Conservation (phyloP, 768 basidiomycete genomes). For the Clitopilus passeckerianus region DNA sequence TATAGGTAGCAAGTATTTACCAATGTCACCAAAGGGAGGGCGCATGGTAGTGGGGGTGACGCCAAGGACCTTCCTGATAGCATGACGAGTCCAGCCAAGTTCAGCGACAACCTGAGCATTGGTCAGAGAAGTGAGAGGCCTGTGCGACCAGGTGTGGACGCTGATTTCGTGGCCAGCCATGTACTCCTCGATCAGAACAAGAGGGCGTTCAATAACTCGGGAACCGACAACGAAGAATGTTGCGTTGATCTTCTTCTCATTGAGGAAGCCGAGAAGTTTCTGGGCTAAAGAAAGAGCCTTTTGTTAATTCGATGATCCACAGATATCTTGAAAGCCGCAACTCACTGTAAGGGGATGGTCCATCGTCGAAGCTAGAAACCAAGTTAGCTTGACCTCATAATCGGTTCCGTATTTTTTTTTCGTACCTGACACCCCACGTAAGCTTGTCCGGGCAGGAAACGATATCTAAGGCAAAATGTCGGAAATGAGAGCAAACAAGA, state of each 20-base stretch:
- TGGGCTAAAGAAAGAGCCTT: slow-evolving; percentile 21
- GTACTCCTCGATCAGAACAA: slow-evolving; percentile 74
- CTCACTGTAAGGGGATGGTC: slow-evolving; percentile 80
- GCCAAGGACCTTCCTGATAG: slow-evolving; percentile 71
- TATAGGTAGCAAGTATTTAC: slow-evolving; percentile 19
- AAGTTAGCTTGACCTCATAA: slow-evolving; percentile 3
- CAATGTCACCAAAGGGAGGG: slow-evolving; percentile 80
- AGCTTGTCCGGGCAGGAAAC: slow-evolving; percentile 59
- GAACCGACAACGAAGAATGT: slow-evolving; percentile 94
- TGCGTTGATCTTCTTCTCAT: slow-evolving; percentile 55
- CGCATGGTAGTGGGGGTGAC: slow-evolving; percentile 78
- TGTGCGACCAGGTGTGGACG: slow-evolving; percentile 92
- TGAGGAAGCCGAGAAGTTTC: slow-evolving; percentile 68
- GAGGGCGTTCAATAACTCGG: slow-evolving; percentile 75
- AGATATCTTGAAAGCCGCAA: slow-evolving; percentile 8
- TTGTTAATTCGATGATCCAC: not conserved
- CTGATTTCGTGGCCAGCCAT: slow-evolving; percentile 77
- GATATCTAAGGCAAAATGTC: slow-evolving; percentile 37
- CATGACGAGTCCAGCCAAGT: slow-evolving; percentile 86
- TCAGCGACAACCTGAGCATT: slow-evolving; percentile 89
- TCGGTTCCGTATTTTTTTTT: not conserved
- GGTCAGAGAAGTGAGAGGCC: slow-evolving; percentile 64
- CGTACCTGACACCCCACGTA: slow-evolving; percentile 71
- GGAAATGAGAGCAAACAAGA: not conserved
- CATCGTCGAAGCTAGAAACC: slow-evolving; percentile 69